A percentile compares a stretch with the other conserved stretches of the same genome.
Evolutionary conservation across 1,284 basidiomycete genomes (phyloP).

Genomic region (Cryptococcus floricola): DNA sequence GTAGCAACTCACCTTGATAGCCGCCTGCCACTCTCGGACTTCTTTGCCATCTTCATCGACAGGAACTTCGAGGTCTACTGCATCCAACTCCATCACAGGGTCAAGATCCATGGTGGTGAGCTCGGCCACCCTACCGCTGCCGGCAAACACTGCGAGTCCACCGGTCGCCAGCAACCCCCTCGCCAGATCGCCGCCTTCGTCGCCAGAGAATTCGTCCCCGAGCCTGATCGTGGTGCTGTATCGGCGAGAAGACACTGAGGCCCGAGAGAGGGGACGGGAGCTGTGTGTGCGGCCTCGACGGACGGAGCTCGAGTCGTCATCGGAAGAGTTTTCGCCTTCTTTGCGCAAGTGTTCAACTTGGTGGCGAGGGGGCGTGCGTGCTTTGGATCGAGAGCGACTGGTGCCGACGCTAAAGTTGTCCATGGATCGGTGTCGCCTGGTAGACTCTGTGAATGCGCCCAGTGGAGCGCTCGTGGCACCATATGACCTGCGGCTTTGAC

Average conservation of each 20-base stretch:
- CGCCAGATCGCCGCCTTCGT: slow-evolving; percentile 33
- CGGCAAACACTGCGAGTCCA: slow-evolving; percentile 26
- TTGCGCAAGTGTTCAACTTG: slow-evolving; percentile 2
- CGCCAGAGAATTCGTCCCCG: slow-evolving; percentile 31
- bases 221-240: slow-evolving; percentile 15
- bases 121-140: slow-evolving; percentile 12
- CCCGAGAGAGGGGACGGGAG: slow-evolving; percentile 11
- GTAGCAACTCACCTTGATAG: slow-evolving; percentile 28
- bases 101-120: slow-evolving; percentile 37
- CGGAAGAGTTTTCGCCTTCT: neutral
- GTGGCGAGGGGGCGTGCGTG: slow-evolving; percentile 34
- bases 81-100: slow-evolving; percentile 45
- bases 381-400: slow-evolving; percentile 31
- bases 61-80: slow-evolving; percentile 45
- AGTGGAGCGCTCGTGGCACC: slow-evolving; percentile 24
- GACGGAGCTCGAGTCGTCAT: slow-evolving; percentile 1
- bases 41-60: slow-evolving; percentile 31
- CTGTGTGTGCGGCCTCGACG: slow-evolving; percentile 6
- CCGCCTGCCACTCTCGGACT: slow-evolving; percentile 30
- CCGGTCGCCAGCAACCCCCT: slow-evolving; percentile 24
- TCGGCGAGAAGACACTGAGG: slow-evolving; percentile 8
- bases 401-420: slow-evolving; percentile 18
- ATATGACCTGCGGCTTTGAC: slow-evolving; percentile 14
- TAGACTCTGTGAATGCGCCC: neutral
- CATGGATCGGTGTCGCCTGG: neutral